phyloP scores from a whole-genome alignment of 805 yeast species.

The Lachancea lanzarotensis region DNA sequence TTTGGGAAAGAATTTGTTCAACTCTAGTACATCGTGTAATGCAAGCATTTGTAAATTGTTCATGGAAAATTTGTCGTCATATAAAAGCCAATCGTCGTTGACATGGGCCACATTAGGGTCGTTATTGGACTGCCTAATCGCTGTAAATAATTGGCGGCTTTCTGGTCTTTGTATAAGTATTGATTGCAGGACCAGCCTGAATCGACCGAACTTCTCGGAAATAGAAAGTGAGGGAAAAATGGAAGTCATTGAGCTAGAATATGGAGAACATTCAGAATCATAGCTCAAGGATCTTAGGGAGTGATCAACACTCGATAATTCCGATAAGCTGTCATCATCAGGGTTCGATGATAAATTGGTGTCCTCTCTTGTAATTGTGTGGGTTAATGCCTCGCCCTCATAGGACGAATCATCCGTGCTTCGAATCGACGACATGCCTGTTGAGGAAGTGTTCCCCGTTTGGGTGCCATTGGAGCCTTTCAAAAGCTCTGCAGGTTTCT shows the following conservation, averaged over 20 bases:
- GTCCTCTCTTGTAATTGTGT: conserved; percentile 10
- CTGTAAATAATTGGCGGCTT: conserved; percentile 26
- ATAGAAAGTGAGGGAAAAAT: conserved; percentile 31
- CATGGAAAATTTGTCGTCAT: conserved; percentile 35
- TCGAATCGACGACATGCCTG: conserved; percentile 4
- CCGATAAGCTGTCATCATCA: conserved; percentile 9
- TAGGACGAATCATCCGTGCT: conserved; percentile 10
- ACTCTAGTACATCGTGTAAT: conserved; percentile 31
- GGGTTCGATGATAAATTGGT: conserved; percentile 1
- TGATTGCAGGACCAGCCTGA: conserved; percentile 30
- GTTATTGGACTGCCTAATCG: conserved; percentile 28
- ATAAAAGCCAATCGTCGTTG: conserved; percentile 38
- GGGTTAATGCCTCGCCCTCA: conserved; percentile 9
- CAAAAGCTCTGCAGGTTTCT: background rate
- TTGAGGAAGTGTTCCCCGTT: conserved; percentile 1
- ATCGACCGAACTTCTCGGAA: conserved; percentile 26
- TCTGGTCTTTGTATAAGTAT: conserved; percentile 24
- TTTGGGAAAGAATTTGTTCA: conserved; percentile 25
- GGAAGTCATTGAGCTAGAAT: conserved; percentile 18
- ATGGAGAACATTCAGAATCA: conserved; percentile 6
- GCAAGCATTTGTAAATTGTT: conserved; percentile 32
- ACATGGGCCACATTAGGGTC: conserved; percentile 27
- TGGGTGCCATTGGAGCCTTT: background rate
- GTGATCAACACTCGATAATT: conserved; percentile 16
- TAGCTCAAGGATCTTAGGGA: conserved; percentile 11